Evolutionary conservation across 495 filamentous ascomycete genomes (phyloP).

Genomic region (Articulospora tetracladia): DNA sequence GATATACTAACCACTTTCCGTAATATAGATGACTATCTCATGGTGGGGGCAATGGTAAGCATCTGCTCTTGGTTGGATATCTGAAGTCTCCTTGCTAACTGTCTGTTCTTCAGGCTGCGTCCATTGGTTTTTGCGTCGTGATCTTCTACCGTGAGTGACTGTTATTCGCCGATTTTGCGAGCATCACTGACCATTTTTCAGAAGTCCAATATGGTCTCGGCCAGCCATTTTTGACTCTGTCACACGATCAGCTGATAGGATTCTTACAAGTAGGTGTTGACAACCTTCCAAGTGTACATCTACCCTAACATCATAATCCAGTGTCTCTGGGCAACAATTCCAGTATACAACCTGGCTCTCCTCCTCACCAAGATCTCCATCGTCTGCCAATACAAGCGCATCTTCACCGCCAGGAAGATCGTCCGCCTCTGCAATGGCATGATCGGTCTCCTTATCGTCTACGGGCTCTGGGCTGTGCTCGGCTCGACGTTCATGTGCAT

Average conservation of each 20-base stretch:
- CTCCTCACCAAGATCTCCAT: conserved; percentile 2
- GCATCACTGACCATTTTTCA: not conserved
- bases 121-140: not conserved
- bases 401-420: not conserved
- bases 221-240: not conserved
- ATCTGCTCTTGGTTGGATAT: no score
- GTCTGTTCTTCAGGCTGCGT: not conserved
- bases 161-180: no score
- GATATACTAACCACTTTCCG: no score
- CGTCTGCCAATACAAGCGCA: not conserved
- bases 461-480: not conserved
- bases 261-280: not conserved
- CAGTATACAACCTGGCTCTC: conserved; percentile 1
- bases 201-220: conserved; percentile 7
- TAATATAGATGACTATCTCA: conserved; percentile 5
- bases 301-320: not conserved
- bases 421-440: not conserved
- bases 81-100: no score
- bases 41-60: conserved; percentile 1
- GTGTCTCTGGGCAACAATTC: conserved; percentile 1
- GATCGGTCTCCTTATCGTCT: not conserved
- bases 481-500: conserved; percentile 35
- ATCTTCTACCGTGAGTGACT: not conserved
- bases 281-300: not conserved
- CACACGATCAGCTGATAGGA: not conserved